Evolutionary conservation across 1,139 yeast species (phyloP), one percentile per base, ranked within the genome.

Genomic region (Debaryomyces robertsiae): DNA sequence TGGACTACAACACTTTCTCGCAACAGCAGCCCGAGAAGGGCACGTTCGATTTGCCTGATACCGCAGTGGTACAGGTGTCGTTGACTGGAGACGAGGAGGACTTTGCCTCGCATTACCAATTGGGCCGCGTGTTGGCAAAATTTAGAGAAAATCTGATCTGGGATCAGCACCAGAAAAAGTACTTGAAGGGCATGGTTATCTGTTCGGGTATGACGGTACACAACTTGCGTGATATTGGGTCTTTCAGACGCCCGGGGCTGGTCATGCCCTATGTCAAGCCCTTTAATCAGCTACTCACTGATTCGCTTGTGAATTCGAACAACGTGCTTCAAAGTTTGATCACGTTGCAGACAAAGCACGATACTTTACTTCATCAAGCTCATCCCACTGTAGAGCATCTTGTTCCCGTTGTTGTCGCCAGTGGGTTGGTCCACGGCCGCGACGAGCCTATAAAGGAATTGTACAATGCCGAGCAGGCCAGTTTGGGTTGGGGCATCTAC

Each of bases 201-300:
- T 75, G 81, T 43, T 83, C 91, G 0, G 95, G 95, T 2, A 83
- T 84, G 86, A 69, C 87, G 5, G 94, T 85, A 11, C 95, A 86
- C 60, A 86, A 86, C 52, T 68, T 86, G 36, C 53, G 78, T 30
- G 91, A 85, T 46, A 32, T 80, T 16, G 64, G 75, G 9, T 47
- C 57, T 3, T 44, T 52, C 19, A 32, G 41, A 7, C 41, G 44
- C 18, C 54, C 55, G 2, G 61, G 57, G 2, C 52, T 53, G 31
- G 54, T 63, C 2, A 50, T 73, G 55, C 77, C 82, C 0, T 83
- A 83, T 50, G 75, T 67, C 4, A 54, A 59, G 36, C 69, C 70
- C 27, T 84, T 84, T 60, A 77, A 78, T 49, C 48, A 56, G 3
- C 45, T 71, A n/a, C 54, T 84, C 11, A 63, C 65, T 2, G 50